These are phyloP conservation scores for Cyberlindnera mississippiensis DNA, from an alignment of 805 yeast genomes.

Conservation along the genomic window DNA sequence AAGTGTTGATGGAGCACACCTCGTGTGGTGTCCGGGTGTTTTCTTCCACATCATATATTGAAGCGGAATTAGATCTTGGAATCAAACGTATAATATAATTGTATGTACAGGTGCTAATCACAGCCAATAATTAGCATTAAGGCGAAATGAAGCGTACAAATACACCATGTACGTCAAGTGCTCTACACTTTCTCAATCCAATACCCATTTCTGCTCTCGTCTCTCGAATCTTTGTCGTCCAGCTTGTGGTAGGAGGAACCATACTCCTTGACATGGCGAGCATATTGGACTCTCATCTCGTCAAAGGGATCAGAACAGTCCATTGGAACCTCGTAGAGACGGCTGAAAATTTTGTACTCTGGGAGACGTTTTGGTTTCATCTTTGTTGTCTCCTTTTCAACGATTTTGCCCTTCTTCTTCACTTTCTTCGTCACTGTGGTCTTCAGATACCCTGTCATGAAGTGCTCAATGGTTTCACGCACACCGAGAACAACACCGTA, in stretches of 20 bases:
- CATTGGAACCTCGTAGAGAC: conserved; percentile 23
- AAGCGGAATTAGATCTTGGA: no score
- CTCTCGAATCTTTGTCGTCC: conserved; percentile 19
- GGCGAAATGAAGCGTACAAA: no score
- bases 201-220: conserved; percentile 24
- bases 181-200: conserved; percentile 31
- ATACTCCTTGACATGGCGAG: conserved; percentile 21
- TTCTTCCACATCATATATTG: neutral
- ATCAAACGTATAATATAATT: no score
- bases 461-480: conserved; percentile 47
- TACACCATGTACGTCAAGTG: no score
- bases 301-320: conserved; percentile 27
- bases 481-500: conserved; percentile 49
- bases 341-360: conserved; percentile 24
- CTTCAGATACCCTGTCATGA: conserved; percentile 29
- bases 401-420: conserved; percentile 8
- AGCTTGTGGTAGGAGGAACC: conserved; percentile 21
- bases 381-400: conserved; percentile 15
- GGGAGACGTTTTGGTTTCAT: conserved; percentile 23
- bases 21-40: no score
- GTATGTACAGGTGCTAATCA: no score
- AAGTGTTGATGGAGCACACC: no score
- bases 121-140: no score
- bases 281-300: conserved; percentile 27
- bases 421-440: conserved; percentile 28